Base-by-base conservation (phyloP, 352 stramenopile species). In the Globisporangium megalacanthum region DNA sequence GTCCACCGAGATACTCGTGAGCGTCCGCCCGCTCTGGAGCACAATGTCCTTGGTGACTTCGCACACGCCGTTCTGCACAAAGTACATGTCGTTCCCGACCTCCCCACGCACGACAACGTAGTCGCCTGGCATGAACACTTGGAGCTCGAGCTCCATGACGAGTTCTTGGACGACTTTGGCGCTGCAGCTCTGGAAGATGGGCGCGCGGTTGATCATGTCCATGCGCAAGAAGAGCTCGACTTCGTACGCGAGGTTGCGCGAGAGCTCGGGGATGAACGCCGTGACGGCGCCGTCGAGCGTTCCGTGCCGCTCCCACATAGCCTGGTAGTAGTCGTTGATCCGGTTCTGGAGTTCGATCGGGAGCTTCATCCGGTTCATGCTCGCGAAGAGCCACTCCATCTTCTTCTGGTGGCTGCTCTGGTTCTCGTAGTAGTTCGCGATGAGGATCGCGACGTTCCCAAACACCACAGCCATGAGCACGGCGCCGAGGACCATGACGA, bases 51-150 rank as follows among this genome's bases (percentile, higher is more conserved):
- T 91, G 0, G 83, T 93, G 20, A 95, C 83, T 49, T 95, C 79
- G 39, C 83, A 92, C 6, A 83, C 49, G 0, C 83, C 83, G 29
- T 68, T 86, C 49, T 95, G 81, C 6, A 95, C 79, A 66, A 95
- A 95, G 59, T 93, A 95, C 85, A 95, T 95, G 57, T 95, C 85
- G 47, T 90, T 88, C 0, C 83, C 85, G 7, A 93, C 77, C 58
- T 93, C 83, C 0, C 85, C 85, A 8, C 82, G 77, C 13, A 92
- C 80, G 33, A 95, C 79, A 31, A 93, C 64, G 52, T 92, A 95
- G 55, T 95, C 85, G 14, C 83, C 79, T 0, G 85, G 81, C 79
- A 95, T 90, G 54, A 91, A 93, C 6, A 95, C 78, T 47, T 93
- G 78, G 11, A 92, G 58, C 46, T 88, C 79, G 1, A 95, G 69